Evolutionary conservation across 2,329 filamentous ascomycete species (phyloP).

Genomic region (Pseudogymnoascus sp.): DNA sequence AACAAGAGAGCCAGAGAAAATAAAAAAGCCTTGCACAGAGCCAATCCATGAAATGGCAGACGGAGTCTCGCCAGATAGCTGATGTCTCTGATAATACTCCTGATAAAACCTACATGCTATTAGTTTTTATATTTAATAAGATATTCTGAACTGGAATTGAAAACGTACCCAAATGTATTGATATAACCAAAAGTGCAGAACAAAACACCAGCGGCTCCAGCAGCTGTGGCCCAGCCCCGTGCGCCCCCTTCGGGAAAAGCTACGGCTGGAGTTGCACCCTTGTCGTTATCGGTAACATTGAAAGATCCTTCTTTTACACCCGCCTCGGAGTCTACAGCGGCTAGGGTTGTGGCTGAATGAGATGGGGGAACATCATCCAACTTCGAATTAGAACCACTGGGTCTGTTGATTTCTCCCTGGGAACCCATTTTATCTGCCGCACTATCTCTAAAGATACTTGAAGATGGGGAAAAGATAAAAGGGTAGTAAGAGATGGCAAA

Average conservation of each 20-base stretch:
- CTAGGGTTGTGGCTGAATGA: conserved; percentile 10
- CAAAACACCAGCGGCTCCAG: conserved; percentile 33
- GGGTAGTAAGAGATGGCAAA: background rate
- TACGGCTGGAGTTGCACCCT: background rate
- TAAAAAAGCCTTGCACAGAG: conserved; percentile 47
- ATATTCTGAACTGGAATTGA: background rate
- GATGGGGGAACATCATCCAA: conserved; percentile 6
- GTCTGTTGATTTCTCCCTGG: background rate
- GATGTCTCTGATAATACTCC: conserved; percentile 47
- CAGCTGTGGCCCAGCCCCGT: conserved; percentile 50
- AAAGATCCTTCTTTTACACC: background rate
- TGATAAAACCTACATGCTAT: conserved; percentile 44
- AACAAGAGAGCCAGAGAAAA: conserved; percentile 46
- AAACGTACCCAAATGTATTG: conserved; percentile 38
- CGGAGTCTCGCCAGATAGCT: conserved; percentile 41
- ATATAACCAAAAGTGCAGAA: conserved; percentile 46
- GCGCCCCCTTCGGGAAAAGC: conserved; percentile 50
- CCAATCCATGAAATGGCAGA: conserved; percentile 55
- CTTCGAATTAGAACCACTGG: background rate
- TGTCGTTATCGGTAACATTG: background rate
- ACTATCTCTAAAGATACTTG: background rate
- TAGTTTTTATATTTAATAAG: background rate
- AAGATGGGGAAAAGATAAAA: background rate
- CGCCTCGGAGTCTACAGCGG: background rate
- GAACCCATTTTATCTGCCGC: background rate